Percentiles rank a stretch among this genome's conserved stretches.
These are phyloP conservation scores for Tylopilus sp. DNA, from an alignment of 768 basidiomycete genomes.

Conservation along the genomic window DNA sequence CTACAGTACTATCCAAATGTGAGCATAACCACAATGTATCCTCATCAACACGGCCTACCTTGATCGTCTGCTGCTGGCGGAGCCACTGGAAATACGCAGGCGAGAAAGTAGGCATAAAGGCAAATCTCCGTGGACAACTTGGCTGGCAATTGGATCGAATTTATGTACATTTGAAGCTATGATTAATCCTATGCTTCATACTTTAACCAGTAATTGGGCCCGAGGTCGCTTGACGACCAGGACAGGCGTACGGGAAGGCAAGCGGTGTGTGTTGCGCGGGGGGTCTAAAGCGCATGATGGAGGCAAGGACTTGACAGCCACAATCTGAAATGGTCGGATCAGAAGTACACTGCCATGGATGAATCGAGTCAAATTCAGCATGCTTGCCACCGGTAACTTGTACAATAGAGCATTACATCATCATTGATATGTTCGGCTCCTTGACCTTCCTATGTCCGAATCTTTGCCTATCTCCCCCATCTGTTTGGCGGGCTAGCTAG, in stretches of 20 bases:
- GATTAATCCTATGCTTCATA: not conserved
- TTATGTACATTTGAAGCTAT: not conserved
- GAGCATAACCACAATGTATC: not conserved
- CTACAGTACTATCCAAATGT: slow-evolving; percentile 1
- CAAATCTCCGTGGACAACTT: not conserved
- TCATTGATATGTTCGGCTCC: not conserved
- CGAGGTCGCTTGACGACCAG: not conserved
- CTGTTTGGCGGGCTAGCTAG: not conserved
- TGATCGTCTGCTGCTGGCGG: slow-evolving; percentile 8
- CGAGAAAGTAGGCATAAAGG: not conserved
- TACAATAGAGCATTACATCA: not conserved
- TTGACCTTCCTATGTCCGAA: no score
- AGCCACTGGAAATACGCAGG: slow-evolving; percentile 1
- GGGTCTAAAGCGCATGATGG: not conserved
- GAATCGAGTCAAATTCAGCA: no score
- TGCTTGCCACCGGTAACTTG: no score
- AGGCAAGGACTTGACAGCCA: no score
- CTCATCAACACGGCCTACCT: not conserved
- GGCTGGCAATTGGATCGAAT: not conserved
- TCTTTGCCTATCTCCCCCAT: no score
- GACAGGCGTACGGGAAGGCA: not conserved
- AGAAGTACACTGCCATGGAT: no score
- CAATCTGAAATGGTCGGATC: no score
- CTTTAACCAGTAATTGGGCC: not conserved
- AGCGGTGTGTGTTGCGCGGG: not conserved